phyloP scores from a whole-genome alignment of 2,329 filamentous ascomycete genomes.

The Penicillium sp. region DNA sequence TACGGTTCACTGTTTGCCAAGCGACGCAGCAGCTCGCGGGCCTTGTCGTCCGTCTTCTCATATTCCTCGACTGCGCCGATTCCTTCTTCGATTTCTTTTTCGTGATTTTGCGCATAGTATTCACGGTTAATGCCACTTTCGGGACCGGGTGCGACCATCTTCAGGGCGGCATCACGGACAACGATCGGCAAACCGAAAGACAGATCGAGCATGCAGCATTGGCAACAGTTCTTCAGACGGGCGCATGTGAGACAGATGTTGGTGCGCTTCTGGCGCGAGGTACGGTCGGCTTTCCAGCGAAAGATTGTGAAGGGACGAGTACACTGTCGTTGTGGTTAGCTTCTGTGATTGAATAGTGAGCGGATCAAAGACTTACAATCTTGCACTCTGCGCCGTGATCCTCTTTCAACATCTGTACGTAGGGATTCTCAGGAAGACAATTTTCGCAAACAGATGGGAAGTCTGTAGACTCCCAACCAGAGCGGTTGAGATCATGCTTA shows the following conservation, averaged over 20 bases:
- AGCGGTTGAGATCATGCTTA: conserved; percentile 92
- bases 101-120: conserved; percentile 97
- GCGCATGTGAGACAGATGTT: conserved; percentile 97
- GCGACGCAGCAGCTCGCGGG: conserved; percentile 78
- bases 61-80: conserved; percentile 83
- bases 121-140: conserved; percentile 91
- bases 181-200: conserved; percentile 94
- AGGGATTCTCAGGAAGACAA: conserved; percentile 93
- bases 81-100: conserved; percentile 91
- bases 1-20: conserved; percentile 93
- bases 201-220: conserved; percentile 97
- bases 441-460: conserved; percentile 67
- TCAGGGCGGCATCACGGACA: conserved; percentile 91
- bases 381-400: conserved; percentile 88
- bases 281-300: conserved; percentile 89
- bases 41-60: conserved; percentile 96
- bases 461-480: conserved; percentile 81
- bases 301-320: conserved; percentile 96
- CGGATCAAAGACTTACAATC: conserved; percentile 43
- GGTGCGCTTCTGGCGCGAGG: conserved; percentile 86
- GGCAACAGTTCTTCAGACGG: conserved; percentile 96
- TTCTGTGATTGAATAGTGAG: background rate
- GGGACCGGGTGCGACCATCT: conserved; percentile 95
- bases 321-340: conserved; percentile 51
- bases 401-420: conserved; percentile 98